phyloP scores from a whole-genome alignment of 2,329 filamentous ascomycete genomes.

The Neoarthrinium moseri region DNA sequence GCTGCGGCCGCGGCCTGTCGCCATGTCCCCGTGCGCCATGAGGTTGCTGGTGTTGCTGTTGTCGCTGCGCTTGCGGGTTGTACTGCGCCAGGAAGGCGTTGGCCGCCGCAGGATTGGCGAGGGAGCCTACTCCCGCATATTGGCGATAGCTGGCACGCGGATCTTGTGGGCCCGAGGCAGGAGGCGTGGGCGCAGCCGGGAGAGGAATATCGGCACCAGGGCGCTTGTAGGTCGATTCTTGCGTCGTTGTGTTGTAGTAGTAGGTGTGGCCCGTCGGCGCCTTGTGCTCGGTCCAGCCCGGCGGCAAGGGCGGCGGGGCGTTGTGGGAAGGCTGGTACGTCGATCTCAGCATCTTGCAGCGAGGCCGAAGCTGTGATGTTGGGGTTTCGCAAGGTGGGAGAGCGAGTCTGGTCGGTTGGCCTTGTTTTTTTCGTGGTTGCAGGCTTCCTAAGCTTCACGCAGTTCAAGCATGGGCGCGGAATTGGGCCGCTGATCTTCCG shows the following conservation, averaged over 20 bases:
- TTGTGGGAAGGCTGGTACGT: slow-evolving; percentile 64
- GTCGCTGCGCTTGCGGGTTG: slow-evolving; percentile 36
- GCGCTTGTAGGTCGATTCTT: slow-evolving; percentile 83
- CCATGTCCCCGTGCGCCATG: slow-evolving; percentile 40
- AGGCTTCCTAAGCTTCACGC: too few species aligned
- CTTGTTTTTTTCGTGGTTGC: too few species aligned
- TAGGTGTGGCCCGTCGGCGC: slow-evolving; percentile 85
- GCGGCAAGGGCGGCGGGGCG: slow-evolving; percentile 59
- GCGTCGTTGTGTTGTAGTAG: slow-evolving; percentile 81
- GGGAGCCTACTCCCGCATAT: slow-evolving; percentile 38
- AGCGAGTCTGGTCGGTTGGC: too few species aligned
- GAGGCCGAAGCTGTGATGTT: too few species aligned
- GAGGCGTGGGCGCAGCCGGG: slow-evolving; percentile 9
- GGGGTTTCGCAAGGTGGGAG: too few species aligned
- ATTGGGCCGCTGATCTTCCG: too few species aligned
- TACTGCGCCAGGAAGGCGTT: slow-evolving; percentile 62
- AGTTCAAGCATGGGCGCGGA: too few species aligned
- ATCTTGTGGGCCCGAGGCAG: slow-evolving; percentile 20
- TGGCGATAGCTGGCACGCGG: slow-evolving; percentile 39
- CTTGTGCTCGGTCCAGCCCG: slow-evolving; percentile 91
- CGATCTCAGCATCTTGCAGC: slow-evolving; percentile 70
- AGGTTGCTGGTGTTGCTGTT: slow-evolving; percentile 29
- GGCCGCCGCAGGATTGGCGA: slow-evolving; percentile 55
- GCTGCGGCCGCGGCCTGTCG: slow-evolving; percentile 64
- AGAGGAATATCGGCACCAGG: slow-evolving; percentile 44